Evolutionary conservation across 192 early-diverging fungal species (phyloP), one percentile per base, ranked within the genome.

Genomic region (Umbelopsis ramanniana): DNA sequence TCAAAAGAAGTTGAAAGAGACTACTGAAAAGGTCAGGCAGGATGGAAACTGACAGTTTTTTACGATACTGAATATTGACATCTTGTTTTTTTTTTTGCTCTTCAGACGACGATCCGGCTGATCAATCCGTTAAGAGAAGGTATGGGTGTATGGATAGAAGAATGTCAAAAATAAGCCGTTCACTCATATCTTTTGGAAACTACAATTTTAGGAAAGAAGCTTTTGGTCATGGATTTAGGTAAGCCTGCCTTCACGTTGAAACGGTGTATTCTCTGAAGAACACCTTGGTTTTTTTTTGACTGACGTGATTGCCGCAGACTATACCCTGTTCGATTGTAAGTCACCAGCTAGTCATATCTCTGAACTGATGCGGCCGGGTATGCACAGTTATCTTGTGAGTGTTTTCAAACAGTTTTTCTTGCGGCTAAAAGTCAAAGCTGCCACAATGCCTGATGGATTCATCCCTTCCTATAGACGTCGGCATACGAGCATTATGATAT

Each of bases 261-360:
- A 29, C 29, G 29, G 3, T 29, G 29, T 29, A 29, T 2, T 29
- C 29, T 29, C 3, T 29, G 29, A 29, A 29, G n/a, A 29, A 29
- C 29, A 29, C 29, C n/a, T n/a, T n/a, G n/a, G n/a, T n/a, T 29
- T 29, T 29, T 11, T 43, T 43, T 43, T 43, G 11, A 68, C 19
- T 4, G 21, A 46, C 15, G n/a, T 17, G 46, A 15, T 17, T 14
- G 4, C 17, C 29, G 1, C 24, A 60, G 92, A 93, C 74, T 89
- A 92, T 72, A 93, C 92, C 10, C 75, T 93, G 21, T 87, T 92
- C 69, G 92, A 91, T 73, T 91, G 90, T 83, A 90, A 88, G 26
- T 83, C 86, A 29, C 54, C 81, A 17, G 87, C 86, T n/a, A 77
- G 82, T 40, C 81, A 87, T 46, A 80, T 91, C 22, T 71, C 85